Evolutionary conservation across 2,329 filamentous ascomycete genomes (phyloP).

Genomic region (Cladosporium velox): DNA sequence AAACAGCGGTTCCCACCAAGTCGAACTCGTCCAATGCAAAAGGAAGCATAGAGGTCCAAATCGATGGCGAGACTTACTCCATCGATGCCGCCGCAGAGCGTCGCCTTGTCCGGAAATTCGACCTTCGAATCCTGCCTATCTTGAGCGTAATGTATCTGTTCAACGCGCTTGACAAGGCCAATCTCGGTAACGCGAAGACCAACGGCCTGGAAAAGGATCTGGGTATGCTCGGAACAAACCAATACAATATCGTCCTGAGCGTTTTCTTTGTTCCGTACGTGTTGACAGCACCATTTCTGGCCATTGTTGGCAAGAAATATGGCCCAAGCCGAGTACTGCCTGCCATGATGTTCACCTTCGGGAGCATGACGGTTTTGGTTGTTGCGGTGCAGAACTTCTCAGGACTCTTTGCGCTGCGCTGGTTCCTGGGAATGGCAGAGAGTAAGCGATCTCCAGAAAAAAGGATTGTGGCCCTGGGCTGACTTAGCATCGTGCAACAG

Average conservation of each 20-base stretch:
- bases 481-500: neutral
- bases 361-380: constrained; percentile 63
- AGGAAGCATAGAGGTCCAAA: neutral
- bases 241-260: constrained; percentile 65
- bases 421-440: constrained; percentile 67
- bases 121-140: constrained; percentile 57
- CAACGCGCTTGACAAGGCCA: constrained; percentile 53
- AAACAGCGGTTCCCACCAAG: neutral
- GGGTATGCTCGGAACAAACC: constrained; percentile 60
- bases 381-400: constrained; percentile 61
- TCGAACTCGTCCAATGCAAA: constrained; percentile 1
- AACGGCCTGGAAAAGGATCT: constrained; percentile 54
- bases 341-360: constrained; percentile 69
- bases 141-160: constrained; percentile 63
- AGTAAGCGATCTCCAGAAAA: constrained; percentile 31
- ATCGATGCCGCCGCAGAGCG: constrained; percentile 52
- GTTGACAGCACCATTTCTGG: constrained; percentile 65
- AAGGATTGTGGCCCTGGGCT: neutral
- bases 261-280: constrained; percentile 79
- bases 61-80: constrained; percentile 13
- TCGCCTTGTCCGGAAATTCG: constrained; percentile 57
- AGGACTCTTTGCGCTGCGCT: constrained; percentile 67
- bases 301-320: constrained; percentile 68
- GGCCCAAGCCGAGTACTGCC: constrained; percentile 66
- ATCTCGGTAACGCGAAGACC: constrained; percentile 40